phyloP scores from a whole-genome alignment of 1,284 basidiomycete genomes.

The Agaricales sp. region DNA sequence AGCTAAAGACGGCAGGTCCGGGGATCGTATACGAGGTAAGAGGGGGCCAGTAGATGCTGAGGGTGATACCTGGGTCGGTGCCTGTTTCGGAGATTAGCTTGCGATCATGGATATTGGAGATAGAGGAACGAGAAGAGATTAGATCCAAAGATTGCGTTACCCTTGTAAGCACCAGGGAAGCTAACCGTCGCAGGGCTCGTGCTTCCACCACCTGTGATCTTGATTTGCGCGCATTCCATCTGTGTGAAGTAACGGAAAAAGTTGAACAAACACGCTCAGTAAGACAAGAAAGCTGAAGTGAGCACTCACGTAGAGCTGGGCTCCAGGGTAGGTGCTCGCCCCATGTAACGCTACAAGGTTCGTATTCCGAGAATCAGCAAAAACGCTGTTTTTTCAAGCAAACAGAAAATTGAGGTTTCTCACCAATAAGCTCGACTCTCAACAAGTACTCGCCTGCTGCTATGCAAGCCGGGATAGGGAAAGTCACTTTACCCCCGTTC shows the following conservation, averaged over 20 bases:
- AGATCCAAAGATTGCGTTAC: slow-evolving; percentile 1
- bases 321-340: slow-evolving; percentile 22
- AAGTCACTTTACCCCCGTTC: slow-evolving; percentile 32
- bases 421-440: slow-evolving; percentile 35
- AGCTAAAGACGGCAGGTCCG: neutral
- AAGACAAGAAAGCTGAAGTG: neutral
- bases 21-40: neutral
- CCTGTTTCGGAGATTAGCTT: neutral
- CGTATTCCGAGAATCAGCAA: slow-evolving; percentile 19
- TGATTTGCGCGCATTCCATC: slow-evolving; percentile 28
- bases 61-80: slow-evolving; percentile 36
- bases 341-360: slow-evolving; percentile 20
- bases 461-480: slow-evolving; percentile 29
- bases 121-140: slow-evolving; percentile 8
- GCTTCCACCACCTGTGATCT: slow-evolving; percentile 31
- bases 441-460: slow-evolving; percentile 29
- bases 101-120: slow-evolving; percentile 7
- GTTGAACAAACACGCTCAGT: neutral
- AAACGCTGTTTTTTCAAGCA: too few species aligned
- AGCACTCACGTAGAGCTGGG: slow-evolving; percentile 24
- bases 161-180: slow-evolving; percentile 33
- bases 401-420: too few species aligned
- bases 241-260: neutral
- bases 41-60: slow-evolving; percentile 12
- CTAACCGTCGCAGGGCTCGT: slow-evolving; percentile 35